Conservation (phyloP, 1,284 basidiomycete genomes). For the Irpex rosettiformis region DNA sequence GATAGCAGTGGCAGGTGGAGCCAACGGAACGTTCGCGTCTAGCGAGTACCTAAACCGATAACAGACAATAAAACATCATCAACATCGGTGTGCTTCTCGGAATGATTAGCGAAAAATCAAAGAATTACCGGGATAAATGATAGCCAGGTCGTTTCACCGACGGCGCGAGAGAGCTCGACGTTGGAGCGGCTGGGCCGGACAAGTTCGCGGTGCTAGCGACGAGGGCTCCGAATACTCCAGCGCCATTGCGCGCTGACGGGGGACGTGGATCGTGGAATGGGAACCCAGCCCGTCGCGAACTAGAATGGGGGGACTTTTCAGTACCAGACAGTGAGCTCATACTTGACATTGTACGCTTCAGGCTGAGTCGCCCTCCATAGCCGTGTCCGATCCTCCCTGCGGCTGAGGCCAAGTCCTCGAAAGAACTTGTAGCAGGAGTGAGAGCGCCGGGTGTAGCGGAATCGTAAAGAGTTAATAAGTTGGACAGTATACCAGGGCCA, state of each 20-base stretch:
- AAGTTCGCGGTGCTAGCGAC: constrained; percentile 71
- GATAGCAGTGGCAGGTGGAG: constrained; percentile 2
- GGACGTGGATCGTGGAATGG: background rate
- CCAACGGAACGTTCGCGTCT: constrained; percentile 21
- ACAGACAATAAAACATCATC: background rate
- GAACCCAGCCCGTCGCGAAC: background rate
- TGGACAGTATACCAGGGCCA: constrained; percentile 47
- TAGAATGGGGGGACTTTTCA: background rate
- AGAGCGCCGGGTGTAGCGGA: constrained; percentile 10
- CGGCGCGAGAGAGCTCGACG: constrained; percentile 54
- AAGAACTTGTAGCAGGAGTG: background rate
- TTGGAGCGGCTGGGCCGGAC: constrained; percentile 56
- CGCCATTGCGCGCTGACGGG: constrained; percentile 35
- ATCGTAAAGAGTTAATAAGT: constrained; percentile 52
- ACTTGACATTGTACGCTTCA: background rate
- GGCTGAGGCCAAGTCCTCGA: constrained; percentile 15
- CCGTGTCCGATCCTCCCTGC: constrained; percentile 11
- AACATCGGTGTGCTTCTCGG: background rate
- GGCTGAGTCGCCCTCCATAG: background rate
- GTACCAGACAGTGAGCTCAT: background rate
- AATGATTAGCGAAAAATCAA: background rate
- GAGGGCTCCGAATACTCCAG: constrained; percentile 71
- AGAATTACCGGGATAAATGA: constrained; percentile 54
- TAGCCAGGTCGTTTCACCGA: constrained; percentile 68
- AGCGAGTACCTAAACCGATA: constrained; percentile 23